A percentile compares a stretch with the other conserved stretches of the same genome.
These are phyloP conservation scores for Debaryomycetaceae sp. DNA, from an alignment of 1,139 yeast species.

Conservation along the genomic window DNA sequence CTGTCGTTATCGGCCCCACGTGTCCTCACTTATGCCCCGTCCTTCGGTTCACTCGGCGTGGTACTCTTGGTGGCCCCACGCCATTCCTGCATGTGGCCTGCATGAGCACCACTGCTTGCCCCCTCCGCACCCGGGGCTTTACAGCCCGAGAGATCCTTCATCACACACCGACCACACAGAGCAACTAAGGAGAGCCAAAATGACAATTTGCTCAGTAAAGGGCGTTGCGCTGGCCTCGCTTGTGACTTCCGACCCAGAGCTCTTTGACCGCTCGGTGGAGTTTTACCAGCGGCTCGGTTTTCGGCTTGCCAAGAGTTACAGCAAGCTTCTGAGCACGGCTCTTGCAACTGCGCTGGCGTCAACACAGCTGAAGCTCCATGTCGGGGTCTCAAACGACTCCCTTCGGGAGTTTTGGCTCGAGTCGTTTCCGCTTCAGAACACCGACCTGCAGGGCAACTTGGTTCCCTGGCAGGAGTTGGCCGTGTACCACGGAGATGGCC, in stretches of 20 bases:
- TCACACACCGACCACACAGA: too few relatives aligned
- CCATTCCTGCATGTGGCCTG: too few relatives aligned
- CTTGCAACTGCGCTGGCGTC: slow-evolving; percentile 25
- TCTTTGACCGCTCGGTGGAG: slow-evolving; percentile 41
- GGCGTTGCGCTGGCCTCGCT: slow-evolving; percentile 49
- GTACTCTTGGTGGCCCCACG: too few relatives aligned
- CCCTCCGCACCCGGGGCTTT: too few relatives aligned
- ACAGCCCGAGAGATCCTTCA: too few relatives aligned
- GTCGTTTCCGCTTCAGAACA: slow-evolving; percentile 55
- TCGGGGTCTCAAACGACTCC: slow-evolving; percentile 63
- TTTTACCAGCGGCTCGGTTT: slow-evolving; percentile 62
- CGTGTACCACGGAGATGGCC: slow-evolving; percentile 48
- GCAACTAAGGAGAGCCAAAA: slow-evolving; percentile 1
- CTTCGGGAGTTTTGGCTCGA: slow-evolving; percentile 69
- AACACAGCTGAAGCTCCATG: slow-evolving; percentile 23
- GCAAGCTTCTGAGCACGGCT: slow-evolving; percentile 43
- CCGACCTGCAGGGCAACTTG: slow-evolving; percentile 41
- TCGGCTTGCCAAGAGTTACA: slow-evolving; percentile 49
- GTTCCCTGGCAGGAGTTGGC: slow-evolving; percentile 57
- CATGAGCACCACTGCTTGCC: background rate
- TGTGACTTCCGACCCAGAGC: slow-evolving; percentile 47
- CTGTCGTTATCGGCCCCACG: too few relatives aligned
- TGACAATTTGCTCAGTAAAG: slow-evolving; percentile 12
- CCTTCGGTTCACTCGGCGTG: too few relatives aligned
- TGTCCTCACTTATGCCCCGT: too few relatives aligned